Base-by-base conservation (phyloP, 2,329 filamentous ascomycete genomes). In the Raffaelea ambrosiae region DNA sequence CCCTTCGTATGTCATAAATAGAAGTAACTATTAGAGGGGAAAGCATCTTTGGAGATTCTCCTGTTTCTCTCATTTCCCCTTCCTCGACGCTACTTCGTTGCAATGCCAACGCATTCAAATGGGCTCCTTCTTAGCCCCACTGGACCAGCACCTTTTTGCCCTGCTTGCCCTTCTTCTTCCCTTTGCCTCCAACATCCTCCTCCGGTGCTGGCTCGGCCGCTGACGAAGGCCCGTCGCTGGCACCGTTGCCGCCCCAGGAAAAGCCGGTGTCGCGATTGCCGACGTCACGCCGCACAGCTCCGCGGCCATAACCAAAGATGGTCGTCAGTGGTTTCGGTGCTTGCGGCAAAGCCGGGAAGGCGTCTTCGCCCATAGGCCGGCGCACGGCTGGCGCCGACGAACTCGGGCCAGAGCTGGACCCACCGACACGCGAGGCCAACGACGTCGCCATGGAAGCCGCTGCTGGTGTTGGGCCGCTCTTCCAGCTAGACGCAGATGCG, bases 311-410 rank as follows among this genome's bases (percentile, higher is more conserved):
- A 3, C 77, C 77, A 47, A 81, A 81, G 40, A 83, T 79, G 0
- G 76, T 79, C 2, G 76, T 80, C 39, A 70, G 69, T 3, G 77
- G 76, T 58, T 83, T 96, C 0, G 86, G 76, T 1, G 88, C 89
- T 0, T 81, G 74, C 0, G 90, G 90, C 1, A 96, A 73, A 2
- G 88, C 83, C 0, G 90, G 91, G 65, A 96, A 96, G 0, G 82
- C 80, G 53, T 90, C 84, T 40, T 67, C 66, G 42, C 62, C 48
- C n/a, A 55, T 49, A 21, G 56, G 47, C 9, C 38, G 38, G 31
- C 48, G 20, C 18, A 47, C 46, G 42, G 23, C 21, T 39, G 8
- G 40, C 40, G 13, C 43, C 16, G 3, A 49, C 38, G 14, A 40
- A 36, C 3, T 40, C 20, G 7, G 5, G 19, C 38, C 10, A 18